phyloP scores from a whole-genome alignment of 495 filamentous ascomycete species.

The Evernia prunastri region DNA sequence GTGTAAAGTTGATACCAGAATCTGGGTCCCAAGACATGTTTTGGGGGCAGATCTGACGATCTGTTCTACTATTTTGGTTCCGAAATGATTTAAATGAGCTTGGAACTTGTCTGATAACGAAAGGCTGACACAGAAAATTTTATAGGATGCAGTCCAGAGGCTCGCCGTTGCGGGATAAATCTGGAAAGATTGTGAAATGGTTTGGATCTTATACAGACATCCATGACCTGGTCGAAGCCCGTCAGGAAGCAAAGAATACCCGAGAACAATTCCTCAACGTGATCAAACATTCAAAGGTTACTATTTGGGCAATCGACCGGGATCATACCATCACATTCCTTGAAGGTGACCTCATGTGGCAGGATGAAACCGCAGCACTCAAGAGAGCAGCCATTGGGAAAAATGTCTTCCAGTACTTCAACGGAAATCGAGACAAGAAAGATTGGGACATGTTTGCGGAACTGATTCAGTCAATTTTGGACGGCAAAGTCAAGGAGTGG shows the following conservation, averaged over 20 bases:
- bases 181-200: constrained; percentile 61
- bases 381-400: constrained; percentile 44
- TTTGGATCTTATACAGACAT: constrained; percentile 46
- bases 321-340: constrained; percentile 52
- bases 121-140: not conserved
- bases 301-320: constrained; percentile 59
- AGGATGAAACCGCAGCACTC: constrained; percentile 31
- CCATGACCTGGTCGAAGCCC: constrained; percentile 46
- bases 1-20: not conserved
- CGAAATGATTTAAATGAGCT: not conserved
- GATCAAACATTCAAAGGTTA: constrained; percentile 60
- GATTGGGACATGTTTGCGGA: constrained; percentile 42
- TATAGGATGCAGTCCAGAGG: constrained; percentile 57
- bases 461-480: constrained; percentile 52
- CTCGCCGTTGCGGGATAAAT: constrained; percentile 54
- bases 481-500: constrained; percentile 44
- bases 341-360: constrained; percentile 55
- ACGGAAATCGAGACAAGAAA: constrained; percentile 28
- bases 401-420: constrained; percentile 54
- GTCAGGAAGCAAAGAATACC: constrained; percentile 52
- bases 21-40: not conserved
- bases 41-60: not conserved
- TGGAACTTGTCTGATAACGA: not conserved
- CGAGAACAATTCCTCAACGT: constrained; percentile 58
- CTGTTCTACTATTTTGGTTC: not conserved